phyloP scores from a whole-genome alignment of 805 yeast genomes.

The Starmerella apis region DNA sequence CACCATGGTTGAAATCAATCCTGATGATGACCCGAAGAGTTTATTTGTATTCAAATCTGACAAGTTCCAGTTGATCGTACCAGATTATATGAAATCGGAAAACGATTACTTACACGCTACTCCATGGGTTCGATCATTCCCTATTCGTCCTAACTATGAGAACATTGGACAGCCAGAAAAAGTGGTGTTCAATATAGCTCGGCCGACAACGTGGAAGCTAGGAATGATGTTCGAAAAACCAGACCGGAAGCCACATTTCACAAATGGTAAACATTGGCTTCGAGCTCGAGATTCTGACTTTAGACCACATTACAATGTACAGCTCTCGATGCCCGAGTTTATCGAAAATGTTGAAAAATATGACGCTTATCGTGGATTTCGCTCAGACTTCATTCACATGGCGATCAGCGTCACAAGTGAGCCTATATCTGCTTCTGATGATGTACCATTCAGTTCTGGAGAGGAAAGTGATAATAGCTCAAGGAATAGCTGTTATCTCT shows the following conservation, averaged over 20 bases:
- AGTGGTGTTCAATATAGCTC: conserved; percentile 50
- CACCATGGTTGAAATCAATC: conserved; percentile 52
- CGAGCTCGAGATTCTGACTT: conserved; percentile 37
- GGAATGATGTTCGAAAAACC: conserved; percentile 69
- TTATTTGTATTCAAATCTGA: conserved; percentile 57
- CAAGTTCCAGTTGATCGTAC: conserved; percentile 58
- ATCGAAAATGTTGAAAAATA: conserved; percentile 42
- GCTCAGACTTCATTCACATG: conserved; percentile 74
- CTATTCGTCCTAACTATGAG: conserved; percentile 21
- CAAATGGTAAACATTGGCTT: conserved; percentile 3
- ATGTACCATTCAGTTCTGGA: background rate
- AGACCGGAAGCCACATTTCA: background rate
- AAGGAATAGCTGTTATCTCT: conserved; percentile 59
- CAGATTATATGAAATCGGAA: conserved; percentile 51
- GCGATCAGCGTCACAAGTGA: conserved; percentile 40
- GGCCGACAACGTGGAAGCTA: conserved; percentile 63
- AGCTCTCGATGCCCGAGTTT: conserved; percentile 46
- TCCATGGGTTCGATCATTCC: conserved; percentile 29
- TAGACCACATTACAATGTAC: conserved; percentile 54
- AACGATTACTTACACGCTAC: conserved; percentile 25
- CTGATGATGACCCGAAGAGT: conserved; percentile 54
- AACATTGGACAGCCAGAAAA: conserved; percentile 33
- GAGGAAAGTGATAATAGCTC: background rate
- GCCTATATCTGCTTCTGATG: conserved; percentile 1
- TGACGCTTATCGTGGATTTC: conserved; percentile 71